A percentile compares a stretch with the other conserved stretches of the same genome.
Conservation (phyloP, 306 rosid genomes). For the Castanea sativa region DNA sequence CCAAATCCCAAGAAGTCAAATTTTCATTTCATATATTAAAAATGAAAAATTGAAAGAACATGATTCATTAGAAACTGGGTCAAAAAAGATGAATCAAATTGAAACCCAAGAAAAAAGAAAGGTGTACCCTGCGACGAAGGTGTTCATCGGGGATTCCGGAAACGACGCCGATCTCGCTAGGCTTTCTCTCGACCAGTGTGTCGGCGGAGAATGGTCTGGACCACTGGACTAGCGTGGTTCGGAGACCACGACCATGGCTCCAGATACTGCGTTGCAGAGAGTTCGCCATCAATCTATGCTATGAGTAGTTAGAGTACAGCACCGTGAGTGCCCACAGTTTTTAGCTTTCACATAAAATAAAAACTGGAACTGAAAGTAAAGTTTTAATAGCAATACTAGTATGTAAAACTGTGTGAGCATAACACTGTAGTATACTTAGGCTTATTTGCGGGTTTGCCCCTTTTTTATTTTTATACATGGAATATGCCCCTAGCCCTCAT, state of each 20-base stretch:
- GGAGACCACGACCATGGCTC: conserved; percentile 47
- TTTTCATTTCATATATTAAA: background rate
- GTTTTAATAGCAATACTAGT: no score
- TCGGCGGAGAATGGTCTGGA: conserved; percentile 55
- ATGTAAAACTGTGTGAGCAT: no score
- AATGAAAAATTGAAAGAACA: background rate
- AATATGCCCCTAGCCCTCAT: background rate
- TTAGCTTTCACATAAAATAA: no score
- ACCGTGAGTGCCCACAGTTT: background rate
- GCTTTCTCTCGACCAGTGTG: conserved; percentile 61
- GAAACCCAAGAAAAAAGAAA: background rate
- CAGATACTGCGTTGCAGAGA: conserved; percentile 58
- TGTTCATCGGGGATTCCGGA: conserved; percentile 95
- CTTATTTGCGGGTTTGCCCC: conserved; percentile 1
- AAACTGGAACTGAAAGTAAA: background rate
- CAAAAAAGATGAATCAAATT: background rate
- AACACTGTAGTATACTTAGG: background rate
- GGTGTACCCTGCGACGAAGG: conserved; percentile 65
- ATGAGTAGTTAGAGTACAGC: background rate
- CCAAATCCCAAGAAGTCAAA: background rate
- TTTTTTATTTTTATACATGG: background rate
- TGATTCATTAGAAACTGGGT: background rate
- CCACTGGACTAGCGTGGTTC: conserved; percentile 38
- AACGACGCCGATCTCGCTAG: conserved; percentile 90
- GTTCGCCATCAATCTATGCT: conserved; percentile 47